Evolutionary conservation across 805 yeast genomes (phyloP), one percentile per base, ranked within the genome.

Genomic region (Saccharomycopsis lassenensis): DNA sequence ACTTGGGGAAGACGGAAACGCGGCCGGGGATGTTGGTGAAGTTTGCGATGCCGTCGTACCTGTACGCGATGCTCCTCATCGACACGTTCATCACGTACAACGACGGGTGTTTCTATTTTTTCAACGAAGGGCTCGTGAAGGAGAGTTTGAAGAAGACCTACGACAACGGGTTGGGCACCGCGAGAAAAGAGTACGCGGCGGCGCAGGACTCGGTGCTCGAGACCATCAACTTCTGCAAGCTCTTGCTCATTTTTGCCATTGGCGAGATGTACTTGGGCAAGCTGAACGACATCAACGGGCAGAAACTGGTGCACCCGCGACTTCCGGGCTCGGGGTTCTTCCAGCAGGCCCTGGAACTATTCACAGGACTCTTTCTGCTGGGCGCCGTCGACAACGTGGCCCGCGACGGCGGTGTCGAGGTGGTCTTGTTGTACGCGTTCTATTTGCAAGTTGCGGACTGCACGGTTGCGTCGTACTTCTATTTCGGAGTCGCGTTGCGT

Each of bases 261-360:
- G 91, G 93, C 12, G 93, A 81, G 52, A 79, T 81, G 83, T 81
- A 81, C 48, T 55, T 80, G 24, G 89, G 89, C 1, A 77, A 85
- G 1, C 78, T 80, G 8, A 77, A 80, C 35, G 72, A 70, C 44
- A 59, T 66, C 16, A 77, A 76, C 48, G 74, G 77, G 2, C 53
- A 47, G 22, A 50, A 56, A 39, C 29, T 39, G n/a, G 14, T 11
- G 4, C 51, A 49, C 20, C 61, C 71, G 1, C 73, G 75, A 18
- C 56, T 81, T 27, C 93, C 93, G 0, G 93, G 93, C 0, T 73
- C 86, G 1, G 80, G 80, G 1, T 79, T 77, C 50, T 81, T 81
- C 51, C 74, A 75, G 43, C 82, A 79, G 51, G 86, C 87, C 1
- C 77, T 85, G n/a, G 82, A 77, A 43, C 55, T 81, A 8, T 80